A percentile compares a stretch with the other conserved stretches of the same genome.
These are phyloP conservation scores for Talaromyces sp. DNA, from an alignment of 2,329 filamentous ascomycete genomes.

Conservation along the genomic window DNA sequence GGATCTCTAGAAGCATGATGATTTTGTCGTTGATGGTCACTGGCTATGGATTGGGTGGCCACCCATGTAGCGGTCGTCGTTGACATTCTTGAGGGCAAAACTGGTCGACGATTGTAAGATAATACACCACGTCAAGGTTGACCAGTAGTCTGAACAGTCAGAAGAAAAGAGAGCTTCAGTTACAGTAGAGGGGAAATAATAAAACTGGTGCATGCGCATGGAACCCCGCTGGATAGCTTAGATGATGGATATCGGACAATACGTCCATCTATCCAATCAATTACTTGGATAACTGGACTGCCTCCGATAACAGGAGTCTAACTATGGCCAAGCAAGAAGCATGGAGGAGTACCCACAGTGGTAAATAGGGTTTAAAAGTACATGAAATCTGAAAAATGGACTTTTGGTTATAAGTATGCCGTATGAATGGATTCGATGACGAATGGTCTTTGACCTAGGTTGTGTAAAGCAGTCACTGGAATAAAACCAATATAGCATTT, in stretches of 20 bases:
- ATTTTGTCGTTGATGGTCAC: background rate
- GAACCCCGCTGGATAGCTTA: background rate
- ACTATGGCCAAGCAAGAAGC: background rate
- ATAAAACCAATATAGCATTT: background rate
- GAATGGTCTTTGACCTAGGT: too few species aligned
- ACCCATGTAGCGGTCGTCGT: background rate
- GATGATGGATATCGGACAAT: background rate
- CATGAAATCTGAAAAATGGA: background rate
- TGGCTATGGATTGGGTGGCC: background rate
- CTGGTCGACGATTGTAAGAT: background rate
- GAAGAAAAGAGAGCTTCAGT: background rate
- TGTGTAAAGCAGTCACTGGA: background rate
- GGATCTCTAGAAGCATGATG: background rate
- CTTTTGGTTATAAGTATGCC: background rate
- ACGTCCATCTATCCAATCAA: background rate
- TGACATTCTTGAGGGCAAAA: background rate
- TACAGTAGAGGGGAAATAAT: background rate
- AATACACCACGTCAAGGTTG: background rate
- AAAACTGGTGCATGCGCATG: background rate
- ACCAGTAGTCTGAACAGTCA: background rate
- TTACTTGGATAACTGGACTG: background rate
- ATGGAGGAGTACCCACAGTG: background rate
- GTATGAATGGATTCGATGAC: background rate
- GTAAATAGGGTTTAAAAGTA: background rate
- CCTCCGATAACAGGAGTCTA: conserved; percentile 9